Percentiles rank a stretch among this genome's conserved stretches.
phyloP scores from a whole-genome alignment of 331 rosid species.

The Pyrus hybrid region DNA sequence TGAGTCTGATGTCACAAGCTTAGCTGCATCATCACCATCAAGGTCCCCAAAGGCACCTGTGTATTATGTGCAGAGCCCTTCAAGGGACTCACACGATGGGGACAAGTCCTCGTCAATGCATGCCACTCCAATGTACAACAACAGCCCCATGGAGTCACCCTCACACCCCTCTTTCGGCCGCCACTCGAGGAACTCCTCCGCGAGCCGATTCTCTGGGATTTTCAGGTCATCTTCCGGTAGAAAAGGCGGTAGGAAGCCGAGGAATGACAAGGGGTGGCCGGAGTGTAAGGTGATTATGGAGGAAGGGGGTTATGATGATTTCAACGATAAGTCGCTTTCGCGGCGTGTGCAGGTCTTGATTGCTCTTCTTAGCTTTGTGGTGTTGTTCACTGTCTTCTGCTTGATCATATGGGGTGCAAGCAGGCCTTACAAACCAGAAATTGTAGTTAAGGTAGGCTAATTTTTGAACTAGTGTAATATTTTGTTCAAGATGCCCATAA shows the following conservation, averaged over 20 bases:
- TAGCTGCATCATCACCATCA: constrained; percentile 87
- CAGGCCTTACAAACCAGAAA: constrained; percentile 60
- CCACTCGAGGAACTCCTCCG: constrained; percentile 87
- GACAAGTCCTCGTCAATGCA: constrained; percentile 87
- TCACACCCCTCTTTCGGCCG: constrained; percentile 87
- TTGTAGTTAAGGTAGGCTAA: constrained; percentile 52
- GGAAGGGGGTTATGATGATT: constrained; percentile 76
- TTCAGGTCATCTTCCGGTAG: constrained; percentile 83
- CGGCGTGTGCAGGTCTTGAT: constrained; percentile 51
- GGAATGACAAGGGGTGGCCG: constrained; percentile 93
- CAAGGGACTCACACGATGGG: constrained; percentile 87
- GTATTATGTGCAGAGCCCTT: constrained; percentile 90
- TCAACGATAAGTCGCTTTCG: constrained; percentile 33
- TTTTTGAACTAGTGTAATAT: too few relatives aligned
- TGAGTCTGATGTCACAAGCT: constrained; percentile 79
- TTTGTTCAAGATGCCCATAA: too few relatives aligned
- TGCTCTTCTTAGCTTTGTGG: constrained; percentile 51
- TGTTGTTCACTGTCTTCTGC: constrained; percentile 68
- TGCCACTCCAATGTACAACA: constrained; percentile 73
- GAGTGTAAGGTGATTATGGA: constrained; percentile 82
- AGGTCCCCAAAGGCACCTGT: constrained; percentile 83
- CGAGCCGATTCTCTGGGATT: constrained; percentile 78
- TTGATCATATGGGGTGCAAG: constrained; percentile 96
- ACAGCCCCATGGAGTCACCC: constrained; percentile 93
- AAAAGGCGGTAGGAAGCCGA: constrained; percentile 53